Evolutionary conservation across 2,329 filamentous ascomycete genomes (phyloP).

Genomic region (Stagonosporopsis tanaceti): DNA sequence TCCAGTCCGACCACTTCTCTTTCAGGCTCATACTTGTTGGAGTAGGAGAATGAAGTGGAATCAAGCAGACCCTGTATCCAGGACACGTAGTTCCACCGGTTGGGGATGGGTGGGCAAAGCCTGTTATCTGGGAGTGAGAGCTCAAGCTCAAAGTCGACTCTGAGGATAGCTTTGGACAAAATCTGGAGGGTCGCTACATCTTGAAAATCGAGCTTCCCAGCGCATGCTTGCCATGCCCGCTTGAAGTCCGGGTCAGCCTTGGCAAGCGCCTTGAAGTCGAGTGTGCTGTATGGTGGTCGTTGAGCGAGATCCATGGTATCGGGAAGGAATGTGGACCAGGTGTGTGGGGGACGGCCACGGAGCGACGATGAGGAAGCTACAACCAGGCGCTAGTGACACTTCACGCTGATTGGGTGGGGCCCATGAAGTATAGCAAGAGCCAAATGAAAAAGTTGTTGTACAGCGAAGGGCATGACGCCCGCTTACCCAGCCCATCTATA

Average conservation of each 20-base stretch:
- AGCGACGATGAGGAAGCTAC: constrained; percentile 1
- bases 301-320: constrained; percentile 35
- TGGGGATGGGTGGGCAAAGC: constrained; percentile 80
- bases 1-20: constrained; percentile 75
- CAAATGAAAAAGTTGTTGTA: constrained; percentile 29
- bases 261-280: constrained; percentile 70
- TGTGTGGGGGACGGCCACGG: neutral
- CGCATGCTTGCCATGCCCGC: constrained; percentile 54
- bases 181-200: constrained; percentile 77
- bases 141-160: constrained; percentile 74
- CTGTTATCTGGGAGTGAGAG: constrained; percentile 78
- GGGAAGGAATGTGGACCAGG: neutral
- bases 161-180: constrained; percentile 80
- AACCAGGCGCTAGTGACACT: constrained; percentile 25
- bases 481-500: constrained; percentile 17
- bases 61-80: constrained; percentile 88
- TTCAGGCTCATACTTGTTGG: constrained; percentile 57
- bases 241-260: constrained; percentile 67
- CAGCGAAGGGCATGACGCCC: constrained; percentile 20
- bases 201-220: constrained; percentile 78
- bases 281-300: constrained; percentile 58
- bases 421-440: constrained; percentile 8
- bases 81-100: constrained; percentile 85
- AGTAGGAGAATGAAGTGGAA: constrained; percentile 62
- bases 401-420: constrained; percentile 31